phyloP scores from a whole-genome alignment of 305 asterid species.

The Fraxinus dipetala region DNA sequence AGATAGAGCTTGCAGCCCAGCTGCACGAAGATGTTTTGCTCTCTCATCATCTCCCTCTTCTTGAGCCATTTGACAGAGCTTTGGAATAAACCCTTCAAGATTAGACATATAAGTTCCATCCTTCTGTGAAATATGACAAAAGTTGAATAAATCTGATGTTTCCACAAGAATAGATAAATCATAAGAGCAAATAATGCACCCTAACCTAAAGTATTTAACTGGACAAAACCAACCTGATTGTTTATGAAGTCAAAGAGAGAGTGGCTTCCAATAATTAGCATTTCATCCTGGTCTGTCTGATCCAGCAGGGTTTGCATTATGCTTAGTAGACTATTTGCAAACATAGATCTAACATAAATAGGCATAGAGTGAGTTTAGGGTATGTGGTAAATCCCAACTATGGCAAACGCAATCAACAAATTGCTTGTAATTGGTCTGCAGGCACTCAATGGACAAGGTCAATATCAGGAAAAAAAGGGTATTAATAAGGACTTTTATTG shows the following conservation, averaged over 20 bases:
- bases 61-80: conserved; percentile 88
- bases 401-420: not conserved
- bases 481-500: not conserved
- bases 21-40: conserved; percentile 54
- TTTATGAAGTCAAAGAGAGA: conserved; percentile 89
- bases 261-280: conserved; percentile 77
- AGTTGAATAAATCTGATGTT: conserved; percentile 21
- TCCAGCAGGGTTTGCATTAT: conserved; percentile 77
- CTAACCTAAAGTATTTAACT: not conserved
- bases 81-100: conserved; percentile 88
- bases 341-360: conserved; percentile 71
- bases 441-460: not conserved
- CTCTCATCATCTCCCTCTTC: conserved; percentile 84
- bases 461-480: not conserved
- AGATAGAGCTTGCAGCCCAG: conserved; percentile 84
- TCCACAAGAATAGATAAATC: conserved; percentile 4
- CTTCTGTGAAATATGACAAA: conserved; percentile 54
- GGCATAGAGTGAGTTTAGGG: not conserved
- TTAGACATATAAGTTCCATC: conserved; percentile 95
- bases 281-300: conserved; percentile 77
- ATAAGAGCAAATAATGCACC: conserved; percentile 6
- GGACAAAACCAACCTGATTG: conserved; percentile 68
- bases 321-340: conserved; percentile 81
- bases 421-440: not conserved
- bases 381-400: not conserved